phyloP scores from a whole-genome alignment of 768 basidiomycete species.

The Rhizopogon sp. region DNA sequence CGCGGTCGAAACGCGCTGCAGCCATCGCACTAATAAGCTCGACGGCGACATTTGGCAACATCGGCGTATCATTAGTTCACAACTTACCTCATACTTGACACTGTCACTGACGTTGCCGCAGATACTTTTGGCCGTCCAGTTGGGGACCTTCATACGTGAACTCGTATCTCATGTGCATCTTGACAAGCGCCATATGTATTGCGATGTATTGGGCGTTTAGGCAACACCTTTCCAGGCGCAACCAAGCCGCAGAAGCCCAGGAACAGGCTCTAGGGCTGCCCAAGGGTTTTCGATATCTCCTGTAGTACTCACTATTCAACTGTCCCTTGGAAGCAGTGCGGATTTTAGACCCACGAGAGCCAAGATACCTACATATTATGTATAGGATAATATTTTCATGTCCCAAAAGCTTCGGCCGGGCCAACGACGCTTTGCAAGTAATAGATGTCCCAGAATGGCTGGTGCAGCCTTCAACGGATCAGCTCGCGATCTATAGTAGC shows the following conservation, averaged over 20 bases:
- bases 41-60: slow-evolving; percentile 75
- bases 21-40: slow-evolving; percentile 77
- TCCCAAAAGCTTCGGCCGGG: too few species aligned
- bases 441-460: too few species aligned
- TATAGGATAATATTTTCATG: too few species aligned
- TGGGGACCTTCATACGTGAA: slow-evolving; percentile 70
- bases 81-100: not conserved
- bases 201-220: slow-evolving; percentile 45
- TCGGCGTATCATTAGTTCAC: slow-evolving; percentile 65
- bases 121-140: slow-evolving; percentile 58
- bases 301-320: slow-evolving; percentile 22
- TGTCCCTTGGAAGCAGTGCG: not conserved
- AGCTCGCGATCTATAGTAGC: too few species aligned
- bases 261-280: slow-evolving; percentile 31
- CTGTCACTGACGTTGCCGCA: slow-evolving; percentile 9
- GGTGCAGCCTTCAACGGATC: too few species aligned
- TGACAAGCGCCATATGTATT: slow-evolving; percentile 45
- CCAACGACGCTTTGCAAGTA: too few species aligned
- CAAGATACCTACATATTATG: slow-evolving; percentile 14
- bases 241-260: slow-evolving; percentile 30
- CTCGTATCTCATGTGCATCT: slow-evolving; percentile 73
- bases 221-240: slow-evolving; percentile 34
- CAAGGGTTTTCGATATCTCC: slow-evolving; percentile 40
- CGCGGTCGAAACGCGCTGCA: slow-evolving; percentile 81
- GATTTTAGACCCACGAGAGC: not conserved